Conservation (phyloP, 148 eudicot species). For the Mesembryanthemum crystallinum region DNA sequence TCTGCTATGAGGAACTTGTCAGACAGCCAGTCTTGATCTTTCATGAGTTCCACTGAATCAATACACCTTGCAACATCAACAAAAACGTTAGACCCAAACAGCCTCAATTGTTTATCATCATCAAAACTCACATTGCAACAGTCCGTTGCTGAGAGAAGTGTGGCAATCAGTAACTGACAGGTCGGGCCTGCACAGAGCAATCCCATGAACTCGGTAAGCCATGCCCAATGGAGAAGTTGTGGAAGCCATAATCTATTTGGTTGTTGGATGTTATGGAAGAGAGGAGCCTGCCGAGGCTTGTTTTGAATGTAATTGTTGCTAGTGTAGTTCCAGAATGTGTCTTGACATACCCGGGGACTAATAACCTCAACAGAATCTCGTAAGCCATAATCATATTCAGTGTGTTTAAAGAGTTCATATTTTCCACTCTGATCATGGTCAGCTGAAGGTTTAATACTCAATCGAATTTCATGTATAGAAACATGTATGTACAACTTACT, state of each 20-base stretch:
- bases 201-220: conserved; percentile 4
- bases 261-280: not conserved
- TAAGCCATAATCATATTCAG: not conserved
- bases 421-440: not conserved
- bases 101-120: no score
- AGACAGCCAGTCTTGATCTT: no score
- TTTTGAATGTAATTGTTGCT: not conserved
- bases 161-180: not conserved
- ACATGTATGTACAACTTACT: no score
- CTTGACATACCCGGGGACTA: not conserved
- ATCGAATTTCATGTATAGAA: no score
- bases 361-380: not conserved
- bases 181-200: conserved; percentile 12
- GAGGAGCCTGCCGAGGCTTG: not conserved
- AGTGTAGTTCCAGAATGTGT: conserved; percentile 14
- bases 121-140: no score
- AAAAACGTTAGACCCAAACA: no score
- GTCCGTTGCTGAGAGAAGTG: not conserved
- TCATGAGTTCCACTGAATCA: no score
- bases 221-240: conserved; percentile 13
- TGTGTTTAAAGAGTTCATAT: not conserved
- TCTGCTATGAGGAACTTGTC: no score
- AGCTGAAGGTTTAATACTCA: no score
- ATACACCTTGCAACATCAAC: no score
- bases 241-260: conserved; percentile 14